Evolutionary conservation across 2,329 filamentous ascomycete species (phyloP).

Genomic region (Ceratocystis harringtonii): DNA sequence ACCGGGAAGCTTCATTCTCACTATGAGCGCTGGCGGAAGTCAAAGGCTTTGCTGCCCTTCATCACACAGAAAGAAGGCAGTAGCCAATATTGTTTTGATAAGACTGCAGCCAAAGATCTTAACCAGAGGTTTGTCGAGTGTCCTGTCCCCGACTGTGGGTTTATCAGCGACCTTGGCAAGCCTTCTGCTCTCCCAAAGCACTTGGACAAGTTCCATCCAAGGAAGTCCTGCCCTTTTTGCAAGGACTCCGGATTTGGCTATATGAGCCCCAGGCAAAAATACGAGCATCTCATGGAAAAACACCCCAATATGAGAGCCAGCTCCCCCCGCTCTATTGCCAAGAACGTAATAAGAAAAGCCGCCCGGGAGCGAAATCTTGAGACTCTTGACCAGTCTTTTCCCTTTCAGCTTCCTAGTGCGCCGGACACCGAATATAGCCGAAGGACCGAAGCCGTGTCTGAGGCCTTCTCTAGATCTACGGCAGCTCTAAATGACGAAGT

Average conservation of each 20-base stretch:
- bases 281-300: background rate
- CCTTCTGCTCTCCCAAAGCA: constrained; percentile 7
- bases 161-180: background rate
- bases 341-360: background rate
- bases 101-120: background rate
- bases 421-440: background rate
- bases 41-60: background rate
- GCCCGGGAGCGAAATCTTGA: background rate
- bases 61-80: background rate
- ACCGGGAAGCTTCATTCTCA: constrained; percentile 6
- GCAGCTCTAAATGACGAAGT: background rate
- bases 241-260: background rate
- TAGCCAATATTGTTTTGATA: background rate
- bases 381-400: background rate
- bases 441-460: background rate
- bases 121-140: constrained; percentile 6
- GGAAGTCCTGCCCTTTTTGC: constrained; percentile 3
- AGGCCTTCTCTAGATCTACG: background rate
- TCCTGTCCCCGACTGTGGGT: constrained; percentile 11
- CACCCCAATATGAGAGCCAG: background rate
- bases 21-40: constrained; percentile 8
- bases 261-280: background rate
- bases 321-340: background rate
- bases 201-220: constrained; percentile 8
- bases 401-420: background rate